A percentile compares a stretch with the other conserved stretches of the same genome.
Evolutionary conservation across 1,284 basidiomycete species (phyloP).

Genomic region (Meripilus lineatus): DNA sequence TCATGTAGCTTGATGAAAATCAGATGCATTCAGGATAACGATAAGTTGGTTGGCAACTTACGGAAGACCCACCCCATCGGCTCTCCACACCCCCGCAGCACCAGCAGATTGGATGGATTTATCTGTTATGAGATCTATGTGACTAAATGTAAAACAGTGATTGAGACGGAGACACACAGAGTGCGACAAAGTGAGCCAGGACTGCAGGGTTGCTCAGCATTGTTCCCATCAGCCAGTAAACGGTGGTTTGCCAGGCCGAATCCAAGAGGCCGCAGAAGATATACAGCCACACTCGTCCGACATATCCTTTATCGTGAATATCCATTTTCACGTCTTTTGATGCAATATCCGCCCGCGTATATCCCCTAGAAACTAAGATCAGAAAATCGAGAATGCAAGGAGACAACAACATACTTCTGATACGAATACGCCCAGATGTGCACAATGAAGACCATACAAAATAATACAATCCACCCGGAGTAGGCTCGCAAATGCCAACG

Average conservation of each 20-base stretch:
- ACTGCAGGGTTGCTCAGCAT: conserved; percentile 42
- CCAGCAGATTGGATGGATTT: conserved; percentile 42
- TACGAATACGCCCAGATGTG: conserved; percentile 71
- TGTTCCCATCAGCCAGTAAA: conserved; percentile 51
- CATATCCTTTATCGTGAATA: conserved; percentile 47
- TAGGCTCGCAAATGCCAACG: conserved; percentile 60
- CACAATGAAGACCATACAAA: conserved; percentile 57
- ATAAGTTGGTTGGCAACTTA: conserved; percentile 18
- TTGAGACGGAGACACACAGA: conserved; percentile 29
- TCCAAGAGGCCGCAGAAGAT: conserved; percentile 49
- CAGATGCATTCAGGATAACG: not conserved
- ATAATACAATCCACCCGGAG: conserved; percentile 52
- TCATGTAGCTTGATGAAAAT: conserved; percentile 33
- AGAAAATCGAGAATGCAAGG: not conserved
- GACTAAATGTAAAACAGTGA: not conserved
- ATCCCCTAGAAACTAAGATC: conserved; percentile 36
- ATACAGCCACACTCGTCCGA: conserved; percentile 52
- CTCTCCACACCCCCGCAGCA: conserved; percentile 39
- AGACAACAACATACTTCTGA: conserved; percentile 43
- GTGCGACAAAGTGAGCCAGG: conserved; percentile 43
- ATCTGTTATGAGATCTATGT: conserved; percentile 22
- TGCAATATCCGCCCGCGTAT: conserved; percentile 49
- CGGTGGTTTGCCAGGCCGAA: conserved; percentile 57
- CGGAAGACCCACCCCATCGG: conserved; percentile 35
- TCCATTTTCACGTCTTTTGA: conserved; percentile 42